Conservation (phyloP, 192 early-diverging fungal genomes). For the Coemansia furcata region DNA sequence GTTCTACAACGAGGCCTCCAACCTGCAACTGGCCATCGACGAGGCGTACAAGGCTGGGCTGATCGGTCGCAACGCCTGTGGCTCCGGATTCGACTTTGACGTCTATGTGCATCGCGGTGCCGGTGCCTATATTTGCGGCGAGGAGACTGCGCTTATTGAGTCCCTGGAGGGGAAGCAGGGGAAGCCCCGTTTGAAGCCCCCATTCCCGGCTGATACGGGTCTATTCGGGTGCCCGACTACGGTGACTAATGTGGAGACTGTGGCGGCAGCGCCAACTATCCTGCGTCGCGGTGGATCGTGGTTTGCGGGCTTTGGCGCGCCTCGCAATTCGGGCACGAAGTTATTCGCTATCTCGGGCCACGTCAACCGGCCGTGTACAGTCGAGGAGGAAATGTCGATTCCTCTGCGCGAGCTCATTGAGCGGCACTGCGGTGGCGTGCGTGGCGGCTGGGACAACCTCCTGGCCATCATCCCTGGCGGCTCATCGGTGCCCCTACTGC, state of each 20-base stretch:
- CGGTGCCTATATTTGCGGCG: slow-evolving; percentile 97
- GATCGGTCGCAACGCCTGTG: slow-evolving; percentile 99
- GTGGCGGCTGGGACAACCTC: slow-evolving; percentile 98
- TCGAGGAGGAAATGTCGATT: slow-evolving; percentile 99
- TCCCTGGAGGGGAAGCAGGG: slow-evolving; percentile 95
- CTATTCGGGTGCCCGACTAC: slow-evolving; percentile 99
- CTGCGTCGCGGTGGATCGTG: slow-evolving; percentile 83
- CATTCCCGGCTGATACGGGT: slow-evolving; percentile 98
- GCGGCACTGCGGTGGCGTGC: slow-evolving; percentile 93
- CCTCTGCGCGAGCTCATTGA: slow-evolving; percentile 91
- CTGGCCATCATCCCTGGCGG: slow-evolving; percentile 97
- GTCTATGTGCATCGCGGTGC: slow-evolving; percentile 97
- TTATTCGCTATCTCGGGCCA: slow-evolving; percentile 97
- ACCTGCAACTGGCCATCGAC: slow-evolving; percentile 91
- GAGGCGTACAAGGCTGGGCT: slow-evolving; percentile 96
- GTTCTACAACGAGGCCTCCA: slow-evolving; percentile 94
- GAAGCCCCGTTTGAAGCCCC: slow-evolving; percentile 98
- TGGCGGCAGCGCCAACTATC: slow-evolving; percentile 98
- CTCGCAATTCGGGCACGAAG: slow-evolving; percentile 93
- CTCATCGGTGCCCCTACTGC: slow-evolving; percentile 88
- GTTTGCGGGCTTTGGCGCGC: slow-evolving; percentile 94
- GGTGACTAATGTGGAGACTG: slow-evolving; percentile 99
- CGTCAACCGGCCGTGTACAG: slow-evolving; percentile 96
- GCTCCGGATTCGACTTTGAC: slow-evolving; percentile 94
- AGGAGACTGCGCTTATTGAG: slow-evolving; percentile 88